phyloP scores from a whole-genome alignment of 768 basidiomycete species.

The Artomyces pyxidatus region DNA sequence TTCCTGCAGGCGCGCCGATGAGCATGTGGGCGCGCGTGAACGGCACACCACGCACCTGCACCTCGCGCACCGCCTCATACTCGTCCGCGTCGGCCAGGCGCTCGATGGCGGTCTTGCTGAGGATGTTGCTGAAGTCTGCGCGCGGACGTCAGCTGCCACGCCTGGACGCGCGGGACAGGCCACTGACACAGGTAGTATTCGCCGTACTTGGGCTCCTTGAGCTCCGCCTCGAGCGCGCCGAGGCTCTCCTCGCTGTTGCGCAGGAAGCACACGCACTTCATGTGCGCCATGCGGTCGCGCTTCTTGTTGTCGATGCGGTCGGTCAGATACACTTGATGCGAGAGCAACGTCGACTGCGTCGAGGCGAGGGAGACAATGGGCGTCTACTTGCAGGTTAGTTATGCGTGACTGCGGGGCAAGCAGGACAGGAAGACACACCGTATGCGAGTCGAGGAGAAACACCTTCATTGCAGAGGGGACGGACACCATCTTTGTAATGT shows the following conservation, averaged over 20 bases:
- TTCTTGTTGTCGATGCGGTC: constrained; percentile 94
- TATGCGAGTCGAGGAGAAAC: constrained; percentile 87
- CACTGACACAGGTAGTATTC: constrained; percentile 99
- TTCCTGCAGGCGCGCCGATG: constrained; percentile 50
- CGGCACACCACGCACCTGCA: constrained; percentile 58
- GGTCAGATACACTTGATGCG: constrained; percentile 96
- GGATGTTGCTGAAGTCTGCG: constrained; percentile 89
- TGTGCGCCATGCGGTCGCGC: constrained; percentile 88
- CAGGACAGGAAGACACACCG: constrained; percentile 42
- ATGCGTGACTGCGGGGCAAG: not conserved
- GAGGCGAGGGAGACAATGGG: constrained; percentile 93
- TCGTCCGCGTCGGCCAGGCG: constrained; percentile 90
- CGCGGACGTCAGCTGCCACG: constrained; percentile 3
- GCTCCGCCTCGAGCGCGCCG: constrained; percentile 73
- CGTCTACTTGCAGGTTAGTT: constrained; percentile 43
- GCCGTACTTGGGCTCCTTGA: constrained; percentile 88
- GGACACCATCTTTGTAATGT: constrained; percentile 83
- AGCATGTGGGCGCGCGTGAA: constrained; percentile 10
- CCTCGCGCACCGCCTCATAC: constrained; percentile 92
- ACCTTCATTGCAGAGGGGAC: constrained; percentile 91
- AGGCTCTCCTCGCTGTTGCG: constrained; percentile 78
- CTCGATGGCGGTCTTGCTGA: constrained; percentile 88
- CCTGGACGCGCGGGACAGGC: constrained; percentile 17
- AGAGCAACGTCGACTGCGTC: constrained; percentile 86
- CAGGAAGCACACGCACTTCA: constrained; percentile 95